phyloP scores from a whole-genome alignment of 768 basidiomycete species.

The Kwoniella sp. region DNA sequence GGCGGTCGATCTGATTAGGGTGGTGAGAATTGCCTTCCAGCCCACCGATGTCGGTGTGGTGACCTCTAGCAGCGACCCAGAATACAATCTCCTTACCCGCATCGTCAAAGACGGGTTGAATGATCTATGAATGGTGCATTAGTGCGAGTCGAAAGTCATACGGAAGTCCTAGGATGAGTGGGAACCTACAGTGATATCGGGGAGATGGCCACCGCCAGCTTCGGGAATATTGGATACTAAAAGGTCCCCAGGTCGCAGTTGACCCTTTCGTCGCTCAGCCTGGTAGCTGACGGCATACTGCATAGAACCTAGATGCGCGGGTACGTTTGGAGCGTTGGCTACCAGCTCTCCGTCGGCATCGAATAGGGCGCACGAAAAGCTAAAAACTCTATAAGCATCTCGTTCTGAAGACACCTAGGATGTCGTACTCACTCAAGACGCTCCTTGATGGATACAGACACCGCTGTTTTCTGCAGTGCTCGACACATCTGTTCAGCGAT shows the following conservation, averaged over 20 bases:
- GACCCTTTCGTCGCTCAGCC: constrained; percentile 32
- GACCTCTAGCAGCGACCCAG: constrained; percentile 78
- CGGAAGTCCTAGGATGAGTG: too few species aligned
- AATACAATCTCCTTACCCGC: constrained; percentile 61
- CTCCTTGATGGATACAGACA: constrained; percentile 95
- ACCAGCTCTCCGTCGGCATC: constrained; percentile 29
- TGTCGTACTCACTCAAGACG: constrained; percentile 73
- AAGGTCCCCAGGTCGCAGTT: constrained; percentile 79
- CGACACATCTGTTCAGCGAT: constrained; percentile 92
- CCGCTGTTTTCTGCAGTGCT: constrained; percentile 87
- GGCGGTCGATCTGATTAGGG: constrained; percentile 36
- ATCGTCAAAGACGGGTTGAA: constrained; percentile 81
- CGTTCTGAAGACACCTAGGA: constrained; percentile 49
- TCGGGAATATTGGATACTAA: constrained; percentile 69
- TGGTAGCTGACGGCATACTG: constrained; percentile 40
- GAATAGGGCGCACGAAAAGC: constrained; percentile 36
- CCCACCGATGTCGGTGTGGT: constrained; percentile 73
- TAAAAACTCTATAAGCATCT: constrained; percentile 11
- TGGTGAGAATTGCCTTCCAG: constrained; percentile 58
- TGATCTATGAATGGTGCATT: constrained; percentile 49
- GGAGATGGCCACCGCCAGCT: constrained; percentile 64
- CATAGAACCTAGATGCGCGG: constrained; percentile 45
- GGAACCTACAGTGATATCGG: constrained; percentile 86
- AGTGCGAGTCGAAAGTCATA: background rate
- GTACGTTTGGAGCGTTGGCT: constrained; percentile 36